phyloP scores from a whole-genome alignment of 2,329 filamentous ascomycete genomes.

The Metarhizium sp. region DNA sequence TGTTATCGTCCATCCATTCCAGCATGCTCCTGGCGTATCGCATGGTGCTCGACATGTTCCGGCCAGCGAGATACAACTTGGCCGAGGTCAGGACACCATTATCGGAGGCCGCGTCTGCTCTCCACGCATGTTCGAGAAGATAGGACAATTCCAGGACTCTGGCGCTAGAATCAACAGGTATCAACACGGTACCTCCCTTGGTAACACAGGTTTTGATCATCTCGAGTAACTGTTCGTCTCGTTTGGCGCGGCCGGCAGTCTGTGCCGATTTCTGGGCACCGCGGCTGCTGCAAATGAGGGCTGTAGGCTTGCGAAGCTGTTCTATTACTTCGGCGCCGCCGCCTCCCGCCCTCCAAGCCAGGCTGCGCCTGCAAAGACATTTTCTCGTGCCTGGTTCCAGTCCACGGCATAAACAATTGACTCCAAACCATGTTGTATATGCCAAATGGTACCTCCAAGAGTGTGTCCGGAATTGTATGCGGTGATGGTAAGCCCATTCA shows the following conservation, averaged over 20 bases:
- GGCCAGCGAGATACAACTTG: conserved; percentile 74
- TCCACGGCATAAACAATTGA: conserved; percentile 96
- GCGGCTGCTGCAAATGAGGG: conserved; percentile 82
- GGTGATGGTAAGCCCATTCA: conserved; percentile 88
- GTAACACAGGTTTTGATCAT: conserved; percentile 71
- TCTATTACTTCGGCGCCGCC: conserved; percentile 88
- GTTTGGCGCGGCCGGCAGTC: conserved; percentile 63
- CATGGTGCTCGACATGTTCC: conserved; percentile 80
- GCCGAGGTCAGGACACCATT: conserved; percentile 42
- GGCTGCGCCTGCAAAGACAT: conserved; percentile 85
- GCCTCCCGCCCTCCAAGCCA: conserved; percentile 75
- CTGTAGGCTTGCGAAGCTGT: conserved; percentile 84
- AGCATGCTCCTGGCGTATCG: conserved; percentile 89
- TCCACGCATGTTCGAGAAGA: conserved; percentile 86
- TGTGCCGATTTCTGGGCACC: conserved; percentile 65
- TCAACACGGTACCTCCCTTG: conserved; percentile 81
- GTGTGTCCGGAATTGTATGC: conserved; percentile 96
- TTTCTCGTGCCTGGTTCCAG: conserved; percentile 96
- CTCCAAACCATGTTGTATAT: conserved; percentile 92
- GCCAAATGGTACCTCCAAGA: conserved; percentile 95
- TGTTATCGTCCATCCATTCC: conserved; percentile 98
- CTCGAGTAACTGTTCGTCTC: conserved; percentile 77
- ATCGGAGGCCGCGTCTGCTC: conserved; percentile 47
- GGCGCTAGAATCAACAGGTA: conserved; percentile 93
- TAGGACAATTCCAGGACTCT: conserved; percentile 87